phyloP scores from a whole-genome alignment of 768 basidiomycete species.

The Erythrobasidium yunnanense region DNA sequence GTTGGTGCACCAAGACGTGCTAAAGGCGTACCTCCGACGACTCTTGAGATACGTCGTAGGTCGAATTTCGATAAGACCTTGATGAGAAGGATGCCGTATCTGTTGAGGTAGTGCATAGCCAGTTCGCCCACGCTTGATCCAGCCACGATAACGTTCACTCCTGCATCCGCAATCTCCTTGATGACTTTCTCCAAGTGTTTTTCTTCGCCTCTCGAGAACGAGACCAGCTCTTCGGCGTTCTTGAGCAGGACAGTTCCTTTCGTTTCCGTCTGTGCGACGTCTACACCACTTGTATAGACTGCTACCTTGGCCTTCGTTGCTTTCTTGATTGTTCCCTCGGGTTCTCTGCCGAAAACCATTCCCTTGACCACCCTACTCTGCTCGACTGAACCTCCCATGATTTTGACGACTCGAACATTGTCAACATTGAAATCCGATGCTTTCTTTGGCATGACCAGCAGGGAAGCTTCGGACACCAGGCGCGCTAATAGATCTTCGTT shows the following conservation, averaged over 20 bases:
- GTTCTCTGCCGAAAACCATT: slow-evolving; percentile 95
- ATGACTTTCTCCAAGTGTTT: slow-evolving; percentile 86
- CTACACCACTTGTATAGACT: slow-evolving; percentile 84
- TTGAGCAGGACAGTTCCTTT: slow-evolving; percentile 96
- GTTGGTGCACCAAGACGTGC: slow-evolving; percentile 93
- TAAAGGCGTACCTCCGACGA: slow-evolving; percentile 89
- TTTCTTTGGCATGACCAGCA: slow-evolving; percentile 55
- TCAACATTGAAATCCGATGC: slow-evolving; percentile 91
- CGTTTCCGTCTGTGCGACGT: slow-evolving; percentile 92
- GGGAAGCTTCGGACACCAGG: slow-evolving; percentile 83
- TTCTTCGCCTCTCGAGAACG: slow-evolving; percentile 92
- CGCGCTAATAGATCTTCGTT: slow-evolving; percentile 68
- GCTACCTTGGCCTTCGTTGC: slow-evolving; percentile 79
- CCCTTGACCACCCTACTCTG: slow-evolving; percentile 81
- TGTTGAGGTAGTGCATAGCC: slow-evolving; percentile 90
- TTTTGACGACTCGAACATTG: slow-evolving; percentile 95
- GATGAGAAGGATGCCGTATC: slow-evolving; percentile 83
- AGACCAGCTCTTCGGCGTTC: slow-evolving; percentile 90
- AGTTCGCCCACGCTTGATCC: slow-evolving; percentile 90
- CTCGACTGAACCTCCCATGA: slow-evolving; percentile 83
- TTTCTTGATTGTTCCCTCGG: slow-evolving; percentile 80
- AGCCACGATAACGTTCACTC: slow-evolving; percentile 84
- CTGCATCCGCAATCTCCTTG: slow-evolving; percentile 92
- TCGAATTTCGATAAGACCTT: slow-evolving; percentile 98
- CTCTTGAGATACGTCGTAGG: slow-evolving; percentile 80